Evolutionary conservation across 345 rosid genomes (phyloP).

Genomic region (Dipteronia dyeriana): DNA sequence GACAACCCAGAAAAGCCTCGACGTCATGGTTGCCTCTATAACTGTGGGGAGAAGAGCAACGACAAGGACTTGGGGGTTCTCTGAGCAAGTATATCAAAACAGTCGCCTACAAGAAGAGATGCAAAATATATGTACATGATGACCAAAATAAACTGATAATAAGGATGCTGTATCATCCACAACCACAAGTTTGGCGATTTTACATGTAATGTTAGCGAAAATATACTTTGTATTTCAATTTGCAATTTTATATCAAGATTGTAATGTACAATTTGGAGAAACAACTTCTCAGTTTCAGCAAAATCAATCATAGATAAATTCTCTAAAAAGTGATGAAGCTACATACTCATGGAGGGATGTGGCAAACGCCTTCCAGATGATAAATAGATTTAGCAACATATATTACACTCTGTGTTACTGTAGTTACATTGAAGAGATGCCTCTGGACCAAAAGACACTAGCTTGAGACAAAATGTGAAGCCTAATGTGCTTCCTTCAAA

Average conservation of each 20-base stretch:
- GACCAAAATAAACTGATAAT: slow-evolving; percentile 18
- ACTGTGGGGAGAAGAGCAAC: slow-evolving; percentile 44
- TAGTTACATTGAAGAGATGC: slow-evolving; percentile 21
- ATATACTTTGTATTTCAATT: slow-evolving; percentile 9
- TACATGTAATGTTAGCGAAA: slow-evolving; percentile 22
- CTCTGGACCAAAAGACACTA: not conserved
- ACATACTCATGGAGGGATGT: slow-evolving; percentile 6
- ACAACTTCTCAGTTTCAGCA: not conserved
- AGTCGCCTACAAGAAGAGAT: not conserved
- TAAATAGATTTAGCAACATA: slow-evolving; percentile 24
- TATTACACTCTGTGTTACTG: slow-evolving; percentile 8
- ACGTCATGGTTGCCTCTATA: slow-evolving; percentile 69
- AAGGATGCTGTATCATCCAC: slow-evolving; percentile 33
- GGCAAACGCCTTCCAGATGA: slow-evolving; percentile 13
- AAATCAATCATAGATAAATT: slow-evolving; percentile 16
- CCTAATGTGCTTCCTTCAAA: slow-evolving; percentile 25
- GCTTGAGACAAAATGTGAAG: slow-evolving; percentile 11
- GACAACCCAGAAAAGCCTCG: slow-evolving; percentile 70
- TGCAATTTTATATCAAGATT: not conserved
- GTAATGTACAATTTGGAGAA: slow-evolving; percentile 2
- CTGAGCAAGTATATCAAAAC: slow-evolving; percentile 22
- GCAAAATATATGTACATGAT: not conserved
- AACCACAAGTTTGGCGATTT: slow-evolving; percentile 11
- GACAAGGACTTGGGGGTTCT: slow-evolving; percentile 39
- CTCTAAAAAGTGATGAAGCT: slow-evolving; percentile 20